Evolutionary conservation across 345 rosid genomes (phyloP).

Genomic region (Brassica incana): DNA sequence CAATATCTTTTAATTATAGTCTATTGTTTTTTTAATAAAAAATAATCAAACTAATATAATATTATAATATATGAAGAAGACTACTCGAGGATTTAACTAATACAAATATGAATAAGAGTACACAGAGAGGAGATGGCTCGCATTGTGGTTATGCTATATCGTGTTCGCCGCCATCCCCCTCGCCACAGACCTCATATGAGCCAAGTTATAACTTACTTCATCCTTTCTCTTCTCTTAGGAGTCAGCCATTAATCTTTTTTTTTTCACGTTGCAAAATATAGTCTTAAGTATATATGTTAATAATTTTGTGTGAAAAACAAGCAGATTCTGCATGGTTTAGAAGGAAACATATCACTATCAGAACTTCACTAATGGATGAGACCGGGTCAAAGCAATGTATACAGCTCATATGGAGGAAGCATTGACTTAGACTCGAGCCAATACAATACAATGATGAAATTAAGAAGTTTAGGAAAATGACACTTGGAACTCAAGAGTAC

Average conservation of each 20-base stretch:
- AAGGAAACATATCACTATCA: background rate
- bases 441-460: conserved; percentile 63
- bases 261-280: background rate
- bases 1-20: too few species aligned
- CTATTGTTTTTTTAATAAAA: too few species aligned
- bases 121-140: conserved; percentile 61
- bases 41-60: too few species aligned
- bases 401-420: conserved; percentile 65
- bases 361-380: conserved; percentile 70
- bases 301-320: background rate
- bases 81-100: too few species aligned
- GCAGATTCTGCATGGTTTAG: conserved; percentile 81
- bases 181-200: conserved; percentile 57
- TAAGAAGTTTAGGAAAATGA: conserved; percentile 71
- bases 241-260: too few species aligned
- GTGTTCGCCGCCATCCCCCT: conserved; percentile 44
- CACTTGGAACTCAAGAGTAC: conserved; percentile 64
- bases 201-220: conserved; percentile 42
- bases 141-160: conserved; percentile 73
- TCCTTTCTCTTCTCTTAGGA: too few species aligned
- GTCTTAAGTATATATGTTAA: background rate
- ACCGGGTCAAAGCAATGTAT: conserved; percentile 66
- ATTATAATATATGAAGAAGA: too few species aligned
- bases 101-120: conserved; percentile 44
- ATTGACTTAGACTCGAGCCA: conserved; percentile 69